Evolutionary conservation across 306 rosid species (phyloP), one percentile per base, ranked within the genome.

Genomic region (Vachellia pachyceras): DNA sequence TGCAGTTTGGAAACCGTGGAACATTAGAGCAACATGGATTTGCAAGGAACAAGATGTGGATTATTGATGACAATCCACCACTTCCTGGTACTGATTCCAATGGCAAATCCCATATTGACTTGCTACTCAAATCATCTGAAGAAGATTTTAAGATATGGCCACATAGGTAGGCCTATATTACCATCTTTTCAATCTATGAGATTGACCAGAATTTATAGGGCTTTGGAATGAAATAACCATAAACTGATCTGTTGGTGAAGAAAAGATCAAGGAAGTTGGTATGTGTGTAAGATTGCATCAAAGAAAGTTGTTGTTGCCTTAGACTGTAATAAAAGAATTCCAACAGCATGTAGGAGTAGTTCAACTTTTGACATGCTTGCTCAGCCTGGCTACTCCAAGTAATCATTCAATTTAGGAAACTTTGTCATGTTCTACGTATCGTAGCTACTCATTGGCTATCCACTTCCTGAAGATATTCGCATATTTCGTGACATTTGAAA

Each of bases 61-160:
- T 40, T 55, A 64, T 92, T 68, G 99, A 95, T 5, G 40, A 78
- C 29, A 76, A 87, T 83, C 98, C 97, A 49, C 90, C 90, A 3
- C 89, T 89, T 79, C 42, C 86, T 3, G 55, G 20, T 89, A 60
- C 92, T 37, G 92, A 90, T 79, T 85, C 91, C 61, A 80, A 49
- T 58, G 96, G 87, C 69, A 90, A 92, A 80, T 77, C 83, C 33
- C 86, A 45, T 81, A 50, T 87, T 61, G 97, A 95, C 81, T 85
- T 95, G 89, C 77, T 91, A 54, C 91, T 95, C 75, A 95, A 89
- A 87, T 86, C 98, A 49, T 86, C 90, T 0, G 91, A 86, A 22
- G 97, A 93, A n/a, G 97, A 91, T 84, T 52, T 87, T 77, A 95
- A 90, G 85, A 74, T 65, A 83, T 95, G 99, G 98, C 97, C 98